Evolutionary conservation across 345 rosid species (phyloP), one percentile per base, ranked within the genome.

Genomic region (Murraya koenigii): DNA sequence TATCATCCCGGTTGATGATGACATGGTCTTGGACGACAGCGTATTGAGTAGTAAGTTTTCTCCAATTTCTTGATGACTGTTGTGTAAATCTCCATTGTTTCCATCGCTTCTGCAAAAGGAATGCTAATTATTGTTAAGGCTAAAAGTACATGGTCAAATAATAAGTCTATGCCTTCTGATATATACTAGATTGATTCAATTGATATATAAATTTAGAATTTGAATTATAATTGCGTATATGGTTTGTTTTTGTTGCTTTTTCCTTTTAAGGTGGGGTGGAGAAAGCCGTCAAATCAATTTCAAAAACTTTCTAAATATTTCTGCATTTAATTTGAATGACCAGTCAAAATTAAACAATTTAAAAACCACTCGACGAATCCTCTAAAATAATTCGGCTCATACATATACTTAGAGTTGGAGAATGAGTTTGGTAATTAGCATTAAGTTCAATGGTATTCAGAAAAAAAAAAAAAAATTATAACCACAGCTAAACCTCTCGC

Each of bases 31-130:
- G 44, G 91, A 87, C 55, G 94, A 88, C 30, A 85, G 62, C 38
- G 80, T 84, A 71, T 88, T 87, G 13, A 88, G 73, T 41, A 89
- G 73, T 33, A 87, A 79, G 81, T 89, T 89, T 66, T 87, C 92
- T 70, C 86, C 91, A 33, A 83, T 77, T 62, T 89, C 88, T 82
- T 87, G 81, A 65, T 23, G 25, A n/a, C 47, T 74, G 80, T 60
- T 78, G 52, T 76, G 78, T 25, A 82, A 44, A 20, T 89, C 90
- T 76, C 84, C 92, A 36, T 83, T 81, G 82, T 80, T 79, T 74
- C 87, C 85, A 15, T 76, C 79, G 35, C 86, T 83, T 59, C 95
- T 89, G 82, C 74, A n/a, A 47, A 23, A 32, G 67, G 41, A 52
- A 44, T 55, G 8, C 14, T 8, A 58, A 4, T 4, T 49, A n/a